Percentiles rank a stretch among this genome's conserved stretches.
phyloP scores from a whole-genome alignment of 306 rosid genomes.

The Adenanthera pavonina region DNA sequence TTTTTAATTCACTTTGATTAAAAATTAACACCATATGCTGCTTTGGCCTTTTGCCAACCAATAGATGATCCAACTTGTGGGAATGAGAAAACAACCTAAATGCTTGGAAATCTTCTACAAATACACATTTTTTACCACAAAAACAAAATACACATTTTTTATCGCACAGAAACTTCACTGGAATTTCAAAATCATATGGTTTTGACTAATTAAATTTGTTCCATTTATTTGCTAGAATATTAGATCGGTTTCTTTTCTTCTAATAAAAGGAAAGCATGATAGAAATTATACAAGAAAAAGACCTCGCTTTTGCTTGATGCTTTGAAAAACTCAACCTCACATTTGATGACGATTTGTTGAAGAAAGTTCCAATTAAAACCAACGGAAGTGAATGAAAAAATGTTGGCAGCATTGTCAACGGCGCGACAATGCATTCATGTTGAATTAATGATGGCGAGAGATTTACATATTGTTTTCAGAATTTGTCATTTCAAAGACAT shows the following conservation, averaged over 20 bases:
- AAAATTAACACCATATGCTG: too few species aligned
- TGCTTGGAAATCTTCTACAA: background rate
- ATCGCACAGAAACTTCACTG: background rate
- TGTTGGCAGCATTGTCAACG: background rate
- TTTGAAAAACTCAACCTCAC: background rate
- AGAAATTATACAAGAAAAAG: background rate
- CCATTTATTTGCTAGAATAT: background rate
- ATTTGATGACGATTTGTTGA: background rate
- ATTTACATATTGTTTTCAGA: background rate
- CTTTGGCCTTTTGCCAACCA: background rate
- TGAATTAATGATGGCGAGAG: background rate
- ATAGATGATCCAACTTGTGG: background rate
- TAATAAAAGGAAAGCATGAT: background rate
- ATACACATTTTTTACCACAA: too few species aligned
- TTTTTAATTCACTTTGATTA: too few species aligned
- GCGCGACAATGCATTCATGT: background rate
- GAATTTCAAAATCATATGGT: conserved; percentile 19
- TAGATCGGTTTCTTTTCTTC: background rate
- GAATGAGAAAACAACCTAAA: background rate
- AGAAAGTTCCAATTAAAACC: background rate
- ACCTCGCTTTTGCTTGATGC: background rate
- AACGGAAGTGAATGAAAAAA: background rate
- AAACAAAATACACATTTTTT: background rate
- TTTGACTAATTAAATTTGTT: conserved; percentile 1
- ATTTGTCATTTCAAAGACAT: background rate